Evolutionary conservation across 176 grass and related monocot genomes (phyloP).

Genomic region (Pontederia crassipes): DNA sequence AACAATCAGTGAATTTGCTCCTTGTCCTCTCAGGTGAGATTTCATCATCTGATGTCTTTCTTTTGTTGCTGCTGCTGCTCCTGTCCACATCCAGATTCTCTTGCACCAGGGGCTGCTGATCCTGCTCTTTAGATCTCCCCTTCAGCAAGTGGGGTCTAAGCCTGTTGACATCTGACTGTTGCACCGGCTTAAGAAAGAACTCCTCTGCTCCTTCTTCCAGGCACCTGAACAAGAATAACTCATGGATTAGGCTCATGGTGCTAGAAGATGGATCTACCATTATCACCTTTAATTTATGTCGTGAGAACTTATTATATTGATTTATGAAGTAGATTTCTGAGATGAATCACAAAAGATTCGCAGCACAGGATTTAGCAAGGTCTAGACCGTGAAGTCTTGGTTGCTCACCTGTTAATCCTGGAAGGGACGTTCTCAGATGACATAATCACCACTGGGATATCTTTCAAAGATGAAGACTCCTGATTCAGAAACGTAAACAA

Average conservation of each 20-base stretch:
- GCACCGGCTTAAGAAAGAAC: conserved; percentile 23
- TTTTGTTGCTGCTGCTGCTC: background rate
- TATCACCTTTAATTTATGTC: background rate
- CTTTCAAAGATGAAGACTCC: conserved; percentile 19
- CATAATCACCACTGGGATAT: conserved; percentile 28
- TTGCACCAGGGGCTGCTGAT: background rate
- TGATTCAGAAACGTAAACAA: conserved; percentile 1
- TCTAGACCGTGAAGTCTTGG: too few relatives aligned
- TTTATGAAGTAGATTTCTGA: too few relatives aligned
- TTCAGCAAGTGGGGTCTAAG: conserved; percentile 17
- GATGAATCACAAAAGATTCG: too few relatives aligned
- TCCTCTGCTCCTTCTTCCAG: conserved; percentile 27
- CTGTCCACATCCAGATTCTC: background rate
- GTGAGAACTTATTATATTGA: too few relatives aligned
- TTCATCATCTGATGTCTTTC: conserved; percentile 1
- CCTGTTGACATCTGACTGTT: conserved; percentile 12
- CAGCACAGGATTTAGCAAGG: too few relatives aligned
- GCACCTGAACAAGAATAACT: conserved; percentile 3
- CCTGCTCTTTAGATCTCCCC: conserved; percentile 19
- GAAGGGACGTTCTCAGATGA: conserved; percentile 26
- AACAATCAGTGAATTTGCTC: background rate
- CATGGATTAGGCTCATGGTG: too few relatives aligned
- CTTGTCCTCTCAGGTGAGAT: background rate
- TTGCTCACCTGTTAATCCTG: conserved; percentile 23
- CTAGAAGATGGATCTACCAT: too few relatives aligned